Percentiles rank a stretch among this genome's conserved stretches.
These are phyloP conservation scores for Neonectria faginata DNA, from an alignment of 2,329 filamentous ascomycete species.

Conservation along the genomic window DNA sequence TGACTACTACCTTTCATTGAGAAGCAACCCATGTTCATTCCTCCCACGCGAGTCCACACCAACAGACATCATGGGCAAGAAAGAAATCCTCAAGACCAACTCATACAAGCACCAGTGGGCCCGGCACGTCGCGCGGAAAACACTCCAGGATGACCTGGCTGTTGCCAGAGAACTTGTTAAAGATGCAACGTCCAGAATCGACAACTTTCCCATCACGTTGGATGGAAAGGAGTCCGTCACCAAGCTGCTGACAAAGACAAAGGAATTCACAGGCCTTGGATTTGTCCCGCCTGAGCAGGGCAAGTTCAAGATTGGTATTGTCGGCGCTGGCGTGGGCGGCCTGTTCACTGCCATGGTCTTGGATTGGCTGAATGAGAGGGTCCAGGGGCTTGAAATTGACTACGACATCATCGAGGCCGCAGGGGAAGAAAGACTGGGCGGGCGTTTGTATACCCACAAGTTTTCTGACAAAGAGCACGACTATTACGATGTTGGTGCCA, in stretches of 20 bases:
- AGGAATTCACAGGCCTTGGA: neutral
- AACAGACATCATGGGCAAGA: neutral
- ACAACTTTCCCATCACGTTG: neutral
- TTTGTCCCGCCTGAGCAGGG: neutral
- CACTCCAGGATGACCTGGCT: neutral
- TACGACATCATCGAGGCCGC: slow-evolving; percentile 34
- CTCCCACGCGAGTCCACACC: neutral
- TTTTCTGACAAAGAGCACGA: slow-evolving; percentile 25
- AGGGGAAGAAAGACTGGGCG: slow-evolving; percentile 9
- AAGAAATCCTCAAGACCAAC: neutral
- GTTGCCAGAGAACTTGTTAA: neutral
- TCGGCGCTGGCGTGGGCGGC: slow-evolving; percentile 28
- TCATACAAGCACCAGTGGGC: neutral
- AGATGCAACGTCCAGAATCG: neutral
- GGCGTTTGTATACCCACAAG: slow-evolving; percentile 31
- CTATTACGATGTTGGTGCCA: slow-evolving; percentile 31
- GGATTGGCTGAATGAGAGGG: slow-evolving; percentile 20
- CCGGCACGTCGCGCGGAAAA: neutral
- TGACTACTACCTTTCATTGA: neutral
- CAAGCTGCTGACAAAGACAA: neutral
- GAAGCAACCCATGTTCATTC: neutral
- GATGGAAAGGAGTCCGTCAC: neutral
- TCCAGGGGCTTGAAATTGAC: neutral
- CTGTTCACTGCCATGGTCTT: slow-evolving; percentile 25
- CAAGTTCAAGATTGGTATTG: slow-evolving; percentile 5